phyloP scores from a whole-genome alignment of 257 asterid species.

The Nemophila menziesii region DNA sequence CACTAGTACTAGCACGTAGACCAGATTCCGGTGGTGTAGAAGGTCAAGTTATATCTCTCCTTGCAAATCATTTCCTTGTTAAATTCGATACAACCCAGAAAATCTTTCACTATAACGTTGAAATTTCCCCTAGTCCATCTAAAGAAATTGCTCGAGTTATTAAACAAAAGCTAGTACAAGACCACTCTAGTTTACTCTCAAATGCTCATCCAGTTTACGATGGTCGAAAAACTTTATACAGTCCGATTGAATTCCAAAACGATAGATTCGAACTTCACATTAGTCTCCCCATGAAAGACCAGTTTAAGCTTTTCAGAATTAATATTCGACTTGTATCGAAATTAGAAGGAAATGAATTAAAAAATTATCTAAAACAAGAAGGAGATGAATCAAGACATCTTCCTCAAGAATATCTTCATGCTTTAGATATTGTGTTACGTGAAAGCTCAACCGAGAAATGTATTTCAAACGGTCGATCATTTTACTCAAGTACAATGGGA shows the following conservation, averaged over 20 bases:
- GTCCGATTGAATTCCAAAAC: conserved; percentile 63
- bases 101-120: conserved; percentile 85
- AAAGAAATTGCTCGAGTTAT: conserved; percentile 65
- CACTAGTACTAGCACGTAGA: conserved; percentile 58
- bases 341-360: conserved; percentile 50
- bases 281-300: conserved; percentile 39
- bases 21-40: conserved; percentile 91
- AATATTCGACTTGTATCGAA: conserved; percentile 76
- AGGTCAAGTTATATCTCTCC: conserved; percentile 56
- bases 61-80: conserved; percentile 85
- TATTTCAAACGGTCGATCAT: conserved; percentile 46
- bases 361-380: conserved; percentile 34
- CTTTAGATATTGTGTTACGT: conserved; percentile 72
- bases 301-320: conserved; percentile 48
- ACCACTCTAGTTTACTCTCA: conserved; percentile 34
- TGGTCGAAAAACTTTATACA: conserved; percentile 63
- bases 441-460: conserved; percentile 66
- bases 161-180: conserved; percentile 55
- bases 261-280: conserved; percentile 59
- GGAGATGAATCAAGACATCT: conserved; percentile 38
- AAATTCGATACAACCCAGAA: conserved; percentile 47
- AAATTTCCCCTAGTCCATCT: conserved; percentile 68
- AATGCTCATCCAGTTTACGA: conserved; percentile 71
- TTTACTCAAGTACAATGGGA: conserved; percentile 61
- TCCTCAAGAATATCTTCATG: conserved; percentile 95